phyloP scores from a whole-genome alignment of 495 filamentous ascomycete species.

The Penicillium waksmanii region DNA sequence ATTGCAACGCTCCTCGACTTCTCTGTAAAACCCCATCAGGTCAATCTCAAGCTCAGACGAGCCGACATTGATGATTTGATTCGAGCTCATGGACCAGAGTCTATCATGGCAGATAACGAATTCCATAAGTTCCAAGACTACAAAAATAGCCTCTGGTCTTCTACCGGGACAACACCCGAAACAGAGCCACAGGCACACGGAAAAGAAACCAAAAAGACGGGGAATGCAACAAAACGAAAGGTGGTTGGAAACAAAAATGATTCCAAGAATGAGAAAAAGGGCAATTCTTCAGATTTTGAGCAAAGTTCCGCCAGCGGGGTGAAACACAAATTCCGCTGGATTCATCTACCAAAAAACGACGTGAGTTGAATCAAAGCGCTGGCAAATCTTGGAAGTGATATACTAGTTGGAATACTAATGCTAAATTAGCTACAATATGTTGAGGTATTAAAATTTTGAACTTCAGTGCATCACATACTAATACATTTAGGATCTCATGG shows the following conservation, averaged over 20 bases:
- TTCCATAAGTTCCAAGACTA: background rate
- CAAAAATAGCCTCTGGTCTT: slow-evolving; percentile 4
- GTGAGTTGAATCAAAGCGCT: slow-evolving; percentile 3
- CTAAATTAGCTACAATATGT: no score
- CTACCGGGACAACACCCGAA: slow-evolving; percentile 1
- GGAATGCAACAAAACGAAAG: background rate
- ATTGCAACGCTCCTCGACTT: slow-evolving; percentile 1
- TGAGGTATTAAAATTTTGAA: no score
- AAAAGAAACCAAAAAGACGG: background rate
- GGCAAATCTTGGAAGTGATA: no score
- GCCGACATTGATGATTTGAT: slow-evolving; percentile 11
- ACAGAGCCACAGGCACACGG: background rate
- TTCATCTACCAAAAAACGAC: slow-evolving; percentile 24
- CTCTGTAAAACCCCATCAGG: background rate
- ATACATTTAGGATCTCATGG: no score
- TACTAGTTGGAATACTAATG: no score
- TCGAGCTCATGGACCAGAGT: slow-evolving; percentile 14
- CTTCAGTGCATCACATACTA: no score
- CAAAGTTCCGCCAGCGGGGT: background rate
- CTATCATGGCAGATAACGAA: slow-evolving; percentile 8
- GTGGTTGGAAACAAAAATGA: background rate
- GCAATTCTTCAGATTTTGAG: background rate
- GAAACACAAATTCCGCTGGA: slow-evolving; percentile 12
- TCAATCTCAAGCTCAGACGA: no score
- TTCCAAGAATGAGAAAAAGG: background rate